Base-by-base conservation (phyloP, 768 basidiomycete genomes). In the Holtermanniella nyarrowii region DNA sequence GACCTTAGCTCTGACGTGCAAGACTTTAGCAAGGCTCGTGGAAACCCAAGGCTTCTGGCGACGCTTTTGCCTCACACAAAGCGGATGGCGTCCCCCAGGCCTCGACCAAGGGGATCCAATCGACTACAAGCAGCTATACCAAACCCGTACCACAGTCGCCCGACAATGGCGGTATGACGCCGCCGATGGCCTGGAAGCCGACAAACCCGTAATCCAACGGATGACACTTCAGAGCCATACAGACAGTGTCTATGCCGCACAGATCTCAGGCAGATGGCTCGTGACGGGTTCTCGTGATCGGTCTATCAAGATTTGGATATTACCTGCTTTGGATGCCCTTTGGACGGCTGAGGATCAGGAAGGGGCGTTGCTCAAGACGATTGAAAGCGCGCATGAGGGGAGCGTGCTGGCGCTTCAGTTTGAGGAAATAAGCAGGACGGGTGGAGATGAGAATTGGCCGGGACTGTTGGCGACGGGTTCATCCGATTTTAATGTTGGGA, bases 351-450 rank as follows among this genome's bases (percentile, higher is more conserved):
- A 48, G 44, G 37, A 42, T 5, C 49, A 27, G 13, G 44, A 25
- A 5, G 25, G 14, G 50, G 5, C 25, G 22, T 26, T 51, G 22
- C 12, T 56, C 5, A 23, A 40, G 5, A 45, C 26, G 20, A 14
- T 60, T 1, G 40, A 54, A 11, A 48, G 44, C 14, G 63, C 59
- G 16, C 65, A 67, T 48, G 48, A 41, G 14, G 46, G 62, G 11
- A 67, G 65, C 49, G 60, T 67, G 12, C 31, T 67, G n/a, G 27
- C 43, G 16, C 27, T 67, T n/a, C 25, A 46, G n/a, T 50, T 52
- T 27, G 54, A 55, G 16, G 10, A 37, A n/a, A n/a, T n/a, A n/a
- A n/a, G n/a, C n/a, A n/a, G n/a, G 20, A 3, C 52, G 0, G 46
- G 55, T 26, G 25, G 50, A 10, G 48, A 58, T 24, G 49, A 46